phyloP scores from a whole-genome alignment of 2,329 filamentous ascomycete species.

The Trematosphaeria pertusa region DNA sequence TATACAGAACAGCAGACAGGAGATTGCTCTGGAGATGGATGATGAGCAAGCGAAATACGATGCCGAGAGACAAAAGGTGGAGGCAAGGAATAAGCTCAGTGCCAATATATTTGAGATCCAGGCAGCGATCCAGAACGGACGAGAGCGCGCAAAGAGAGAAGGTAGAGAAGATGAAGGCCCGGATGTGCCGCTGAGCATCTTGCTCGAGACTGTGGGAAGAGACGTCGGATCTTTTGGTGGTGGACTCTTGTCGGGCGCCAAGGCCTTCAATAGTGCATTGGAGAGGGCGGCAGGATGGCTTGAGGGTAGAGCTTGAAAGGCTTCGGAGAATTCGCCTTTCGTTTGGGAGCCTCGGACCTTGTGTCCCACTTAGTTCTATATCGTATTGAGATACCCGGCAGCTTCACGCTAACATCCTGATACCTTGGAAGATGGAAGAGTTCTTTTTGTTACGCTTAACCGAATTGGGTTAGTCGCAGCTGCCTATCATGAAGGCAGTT shows the following conservation, averaged over 20 bases:
- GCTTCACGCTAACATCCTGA: too few species aligned
- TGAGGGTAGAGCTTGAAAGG: conserved; percentile 38
- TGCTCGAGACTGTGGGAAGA: conserved; percentile 35
- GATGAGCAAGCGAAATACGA: conserved; percentile 49
- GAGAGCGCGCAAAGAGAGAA: conserved; percentile 37
- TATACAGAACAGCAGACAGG: conserved; percentile 57
- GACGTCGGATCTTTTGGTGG: conserved; percentile 38
- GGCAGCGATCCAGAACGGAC: conserved; percentile 43
- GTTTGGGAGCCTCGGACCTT: too few species aligned
- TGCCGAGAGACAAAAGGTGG: conserved; percentile 31
- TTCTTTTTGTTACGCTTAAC: too few species aligned
- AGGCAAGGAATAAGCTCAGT: conserved; percentile 36
- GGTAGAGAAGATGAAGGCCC: conserved; percentile 43
- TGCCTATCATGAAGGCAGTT: too few species aligned
- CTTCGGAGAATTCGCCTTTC: neutral
- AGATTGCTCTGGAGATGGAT: conserved; percentile 59
- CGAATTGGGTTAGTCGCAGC: too few species aligned
- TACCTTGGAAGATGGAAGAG: too few species aligned
- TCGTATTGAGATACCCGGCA: conserved; percentile 15
- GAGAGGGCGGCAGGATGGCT: conserved; percentile 44
- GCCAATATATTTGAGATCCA: conserved; percentile 45
- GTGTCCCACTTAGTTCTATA: neutral
- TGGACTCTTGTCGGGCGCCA: conserved; percentile 40
- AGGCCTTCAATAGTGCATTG: conserved; percentile 42
- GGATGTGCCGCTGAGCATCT: conserved; percentile 38